Evolutionary conservation across 768 basidiomycete species (phyloP), one percentile per base, ranked within the genome.

Genomic region (Piloderma croceum): DNA sequence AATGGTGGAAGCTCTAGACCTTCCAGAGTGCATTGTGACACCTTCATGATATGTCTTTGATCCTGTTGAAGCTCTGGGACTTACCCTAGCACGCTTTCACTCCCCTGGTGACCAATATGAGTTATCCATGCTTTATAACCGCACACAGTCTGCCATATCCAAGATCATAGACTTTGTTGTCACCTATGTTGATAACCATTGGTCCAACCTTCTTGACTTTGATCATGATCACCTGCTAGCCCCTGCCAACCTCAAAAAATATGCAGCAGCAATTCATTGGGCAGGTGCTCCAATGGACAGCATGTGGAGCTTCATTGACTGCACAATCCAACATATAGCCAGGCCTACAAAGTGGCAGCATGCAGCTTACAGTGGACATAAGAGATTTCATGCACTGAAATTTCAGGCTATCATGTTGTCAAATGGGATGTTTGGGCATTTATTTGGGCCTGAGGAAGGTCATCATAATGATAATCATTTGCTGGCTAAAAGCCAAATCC

Each of bases 311-410:
- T 55, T 57, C 33, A 39, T 58, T 3, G 57, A 58, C 44, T 49
- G 51, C 36, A 57, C 56, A 17, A 52, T 58, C 23, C 47, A 48
- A 1, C 6, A 12, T 1, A 51, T 50, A 10, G 33, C 42, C 38
- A 44, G 40, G 11, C 52, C 52, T 5, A 27, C 18, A 11, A 2
- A 10, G 13, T 33, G 33, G 19, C 52, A 53, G 31, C 41, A 42
- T 12, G 20, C 39, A 11, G 29, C 47, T 34, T 29, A 43, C 20
- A 55, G 42, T 38, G 57, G 60, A 5, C 42, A 56, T 36, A 59
- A 59, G 43, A 57, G 55, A 39, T 15, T 39, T 24, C 58, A 62
- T 40, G 55, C 56, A 3, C 33, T 50, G 10, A 62, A 62, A 34
- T 61, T 39, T 32, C 59, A 61, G 29, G 55, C 47, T 2, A n/a